phyloP scores from a whole-genome alignment of 768 basidiomycete genomes.

The Pilatotrama ljubarskyi region DNA sequence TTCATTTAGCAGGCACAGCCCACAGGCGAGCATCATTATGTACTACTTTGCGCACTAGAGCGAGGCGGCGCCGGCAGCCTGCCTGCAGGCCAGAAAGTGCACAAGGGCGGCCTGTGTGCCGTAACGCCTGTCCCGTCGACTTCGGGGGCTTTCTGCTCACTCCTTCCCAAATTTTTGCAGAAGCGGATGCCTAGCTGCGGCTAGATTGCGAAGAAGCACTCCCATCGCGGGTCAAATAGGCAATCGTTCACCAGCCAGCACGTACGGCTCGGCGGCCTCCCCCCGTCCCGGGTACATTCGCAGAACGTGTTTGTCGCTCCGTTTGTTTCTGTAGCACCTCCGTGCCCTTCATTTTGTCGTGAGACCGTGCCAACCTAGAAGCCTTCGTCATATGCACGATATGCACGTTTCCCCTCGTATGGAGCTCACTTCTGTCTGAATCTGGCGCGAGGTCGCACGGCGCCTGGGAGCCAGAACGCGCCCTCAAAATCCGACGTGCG shows the following conservation, averaged over 20 bases:
- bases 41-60: background rate
- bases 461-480: background rate
- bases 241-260: background rate
- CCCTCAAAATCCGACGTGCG: conserved; percentile 14
- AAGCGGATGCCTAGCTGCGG: conserved; percentile 7
- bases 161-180: conserved; percentile 7
- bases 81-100: background rate
- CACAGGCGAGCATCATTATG: background rate
- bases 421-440: background rate
- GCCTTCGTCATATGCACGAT: background rate
- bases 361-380: background rate
- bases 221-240: conserved; percentile 2
- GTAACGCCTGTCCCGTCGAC: background rate
- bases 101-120: background rate
- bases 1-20: background rate
- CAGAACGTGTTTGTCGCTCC: background rate
- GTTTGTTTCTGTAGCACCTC: background rate
- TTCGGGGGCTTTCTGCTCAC: background rate
- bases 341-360: background rate
- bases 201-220: conserved; percentile 9
- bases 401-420: background rate
- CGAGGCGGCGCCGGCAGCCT: background rate
- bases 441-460: background rate
- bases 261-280: background rate
- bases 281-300: background rate